A percentile compares a stretch with the other conserved stretches of the same genome.
These are phyloP conservation scores for Exophiala mesophila DNA, from an alignment of 2,329 filamentous ascomycete species.

Conservation along the genomic window DNA sequence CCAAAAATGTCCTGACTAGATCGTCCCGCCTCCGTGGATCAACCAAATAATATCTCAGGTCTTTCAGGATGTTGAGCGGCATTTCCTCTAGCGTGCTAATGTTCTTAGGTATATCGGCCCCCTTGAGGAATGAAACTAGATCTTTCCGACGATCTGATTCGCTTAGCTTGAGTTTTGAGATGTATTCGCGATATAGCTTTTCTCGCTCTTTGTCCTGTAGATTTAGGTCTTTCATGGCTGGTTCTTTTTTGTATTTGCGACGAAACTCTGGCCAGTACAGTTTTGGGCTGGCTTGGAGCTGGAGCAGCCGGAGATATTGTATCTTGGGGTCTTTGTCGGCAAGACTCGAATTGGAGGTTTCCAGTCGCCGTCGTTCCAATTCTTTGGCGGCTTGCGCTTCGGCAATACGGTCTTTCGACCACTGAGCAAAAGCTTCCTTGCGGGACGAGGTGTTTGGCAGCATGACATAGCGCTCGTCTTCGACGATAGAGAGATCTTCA, in stretches of 20 bases:
- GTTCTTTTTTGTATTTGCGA: slow-evolving; percentile 78
- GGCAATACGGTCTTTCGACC: slow-evolving; percentile 73
- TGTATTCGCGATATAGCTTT: slow-evolving; percentile 45
- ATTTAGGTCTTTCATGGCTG: slow-evolving; percentile 57
- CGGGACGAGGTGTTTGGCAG: slow-evolving; percentile 75
- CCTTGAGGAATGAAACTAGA: slow-evolving; percentile 40
- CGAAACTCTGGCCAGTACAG: slow-evolving; percentile 98
- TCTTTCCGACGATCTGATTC: slow-evolving; percentile 45
- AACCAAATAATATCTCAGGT: slow-evolving; percentile 22
- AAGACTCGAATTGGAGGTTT: slow-evolving; percentile 43
- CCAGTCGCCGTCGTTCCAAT: slow-evolving; percentile 2
- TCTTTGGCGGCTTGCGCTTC: slow-evolving; percentile 66
- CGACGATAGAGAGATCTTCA: slow-evolving; percentile 72
- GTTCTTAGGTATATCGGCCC: slow-evolving; percentile 2
- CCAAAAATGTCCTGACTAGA: slow-evolving; percentile 21
- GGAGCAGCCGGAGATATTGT: slow-evolving; percentile 74
- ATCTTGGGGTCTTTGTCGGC: slow-evolving; percentile 79
- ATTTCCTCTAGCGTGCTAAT: slow-evolving; percentile 7
- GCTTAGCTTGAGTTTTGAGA: slow-evolving; percentile 42
- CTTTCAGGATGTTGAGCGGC: slow-evolving; percentile 11
- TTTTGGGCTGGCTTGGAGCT: slow-evolving; percentile 78
- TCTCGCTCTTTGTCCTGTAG: slow-evolving; percentile 46
- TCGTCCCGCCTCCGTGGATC: slow-evolving; percentile 22
- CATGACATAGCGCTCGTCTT: slow-evolving; percentile 82
- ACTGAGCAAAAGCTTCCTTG: slow-evolving; percentile 76